Evolutionary conservation across 1,284 basidiomycete genomes (phyloP).

Genomic region (Chiua sp.): DNA sequence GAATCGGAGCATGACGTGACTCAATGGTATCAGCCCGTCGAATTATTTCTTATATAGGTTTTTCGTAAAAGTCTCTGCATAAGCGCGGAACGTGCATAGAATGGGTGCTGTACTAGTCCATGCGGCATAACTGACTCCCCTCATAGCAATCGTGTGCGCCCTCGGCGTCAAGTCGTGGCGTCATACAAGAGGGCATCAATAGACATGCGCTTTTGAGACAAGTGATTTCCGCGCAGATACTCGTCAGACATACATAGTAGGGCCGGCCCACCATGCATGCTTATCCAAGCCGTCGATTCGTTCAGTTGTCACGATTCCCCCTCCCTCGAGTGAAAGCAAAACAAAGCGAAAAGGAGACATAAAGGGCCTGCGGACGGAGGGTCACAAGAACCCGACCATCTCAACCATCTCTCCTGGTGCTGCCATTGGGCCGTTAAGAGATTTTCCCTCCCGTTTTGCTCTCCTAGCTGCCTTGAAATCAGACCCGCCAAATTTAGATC

Average conservation of each 20-base stretch:
- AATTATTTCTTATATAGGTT: neutral
- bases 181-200: neutral
- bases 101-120: neutral
- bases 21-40: neutral
- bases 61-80: neutral
- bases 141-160: neutral
- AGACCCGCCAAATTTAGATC: slow-evolving; percentile 31
- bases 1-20: no score
- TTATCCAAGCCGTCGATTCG: neutral
- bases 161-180: neutral
- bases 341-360: neutral
- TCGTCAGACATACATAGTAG: neutral
- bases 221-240: neutral
- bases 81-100: neutral
- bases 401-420: slow-evolving; percentile 33
- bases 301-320: neutral
- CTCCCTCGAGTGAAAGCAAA: neutral
- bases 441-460: slow-evolving; percentile 31
- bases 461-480: slow-evolving; percentile 37
- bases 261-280: neutral
- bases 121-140: neutral
- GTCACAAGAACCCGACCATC: slow-evolving; percentile 33
- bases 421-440: neutral
- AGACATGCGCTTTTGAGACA: neutral
- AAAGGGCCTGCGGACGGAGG: neutral